phyloP scores from a whole-genome alignment of 768 basidiomycete species.

The Mrakia blollopis region DNA sequence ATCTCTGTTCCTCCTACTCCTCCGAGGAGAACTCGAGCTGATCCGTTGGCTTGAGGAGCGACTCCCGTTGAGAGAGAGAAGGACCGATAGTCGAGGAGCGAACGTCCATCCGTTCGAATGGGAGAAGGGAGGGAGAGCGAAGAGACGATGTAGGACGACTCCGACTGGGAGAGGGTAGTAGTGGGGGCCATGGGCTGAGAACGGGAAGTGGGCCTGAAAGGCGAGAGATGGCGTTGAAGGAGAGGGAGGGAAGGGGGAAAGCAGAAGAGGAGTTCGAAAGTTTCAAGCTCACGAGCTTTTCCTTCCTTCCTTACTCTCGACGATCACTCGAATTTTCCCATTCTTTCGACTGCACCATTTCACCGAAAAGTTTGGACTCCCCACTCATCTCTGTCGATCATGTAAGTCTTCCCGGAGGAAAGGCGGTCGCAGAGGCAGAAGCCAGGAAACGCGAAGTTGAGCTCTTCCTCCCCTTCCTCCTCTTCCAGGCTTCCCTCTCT shows the following conservation, averaged over 20 bases:
- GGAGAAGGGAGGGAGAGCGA: constrained; percentile 57
- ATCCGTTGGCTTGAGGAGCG: constrained; percentile 77
- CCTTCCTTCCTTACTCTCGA: no score
- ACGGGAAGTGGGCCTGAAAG: background rate
- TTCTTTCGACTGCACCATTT: no score
- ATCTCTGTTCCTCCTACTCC: constrained; percentile 69
- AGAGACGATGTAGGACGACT: constrained; percentile 67
- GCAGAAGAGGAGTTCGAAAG: no score
- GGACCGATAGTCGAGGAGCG: constrained; percentile 60
- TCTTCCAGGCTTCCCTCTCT: background rate
- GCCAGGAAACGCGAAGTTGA: no score
- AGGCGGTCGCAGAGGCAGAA: no score
- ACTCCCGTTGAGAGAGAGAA: constrained; percentile 72
- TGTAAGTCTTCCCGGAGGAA: no score
- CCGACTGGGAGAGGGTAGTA: constrained; percentile 61
- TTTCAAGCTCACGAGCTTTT: no score
- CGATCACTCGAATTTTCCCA: no score
- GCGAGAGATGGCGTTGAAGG: background rate
- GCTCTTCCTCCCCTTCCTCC: no score
- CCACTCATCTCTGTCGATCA: no score
- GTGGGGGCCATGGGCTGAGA: constrained; percentile 24
- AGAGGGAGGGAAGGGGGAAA: background rate
- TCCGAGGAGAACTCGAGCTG: constrained; percentile 64
- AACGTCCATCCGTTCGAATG: constrained; percentile 71
- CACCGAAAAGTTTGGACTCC: no score